Evolutionary conservation across 1,284 basidiomycete species (phyloP).

Genomic region (Leccinum pachyderme): DNA sequence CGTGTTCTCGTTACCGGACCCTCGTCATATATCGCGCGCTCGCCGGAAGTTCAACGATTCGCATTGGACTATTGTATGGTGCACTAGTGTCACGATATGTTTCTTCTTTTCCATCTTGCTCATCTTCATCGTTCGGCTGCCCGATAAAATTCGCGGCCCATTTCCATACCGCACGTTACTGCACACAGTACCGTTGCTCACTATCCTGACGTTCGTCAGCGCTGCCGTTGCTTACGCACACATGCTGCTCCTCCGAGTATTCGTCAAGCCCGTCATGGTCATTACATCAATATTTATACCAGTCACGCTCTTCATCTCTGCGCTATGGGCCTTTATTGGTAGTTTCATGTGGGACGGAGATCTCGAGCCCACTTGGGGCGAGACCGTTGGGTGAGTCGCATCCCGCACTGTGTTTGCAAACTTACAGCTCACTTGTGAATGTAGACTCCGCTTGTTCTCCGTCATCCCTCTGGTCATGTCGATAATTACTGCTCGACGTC

Average conservation of each 20-base stretch:
- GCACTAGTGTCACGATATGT: conserved; percentile 55
- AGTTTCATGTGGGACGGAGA: conserved; percentile 84
- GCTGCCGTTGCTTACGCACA: conserved; percentile 74
- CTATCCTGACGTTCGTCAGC: conserved; percentile 73
- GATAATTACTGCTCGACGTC: conserved; percentile 66
- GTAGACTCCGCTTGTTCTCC: conserved; percentile 73
- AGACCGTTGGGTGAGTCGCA: conserved; percentile 70
- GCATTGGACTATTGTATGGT: conserved; percentile 68
- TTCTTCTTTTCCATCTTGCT: conserved; percentile 61
- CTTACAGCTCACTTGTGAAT: conserved; percentile 1
- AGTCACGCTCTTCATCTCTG: conserved; percentile 75
- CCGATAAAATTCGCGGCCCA: conserved; percentile 38
- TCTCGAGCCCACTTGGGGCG: conserved; percentile 71
- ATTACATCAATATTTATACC: conserved; percentile 81
- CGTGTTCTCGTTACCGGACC: conserved; percentile 72
- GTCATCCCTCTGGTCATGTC: conserved; percentile 72
- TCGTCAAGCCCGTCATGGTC: conserved; percentile 80
- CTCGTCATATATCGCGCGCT: conserved; percentile 55
- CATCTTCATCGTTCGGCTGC: conserved; percentile 50
- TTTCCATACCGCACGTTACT: conserved; percentile 73
- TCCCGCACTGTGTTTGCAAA: not conserved
- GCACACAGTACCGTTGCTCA: conserved; percentile 82
- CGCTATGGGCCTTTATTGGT: conserved; percentile 85
- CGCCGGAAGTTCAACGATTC: conserved; percentile 72
- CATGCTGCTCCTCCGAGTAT: conserved; percentile 73